phyloP scores from a whole-genome alignment of 2,329 filamentous ascomycete species.

The Neopestalotiopsis sp. region DNA sequence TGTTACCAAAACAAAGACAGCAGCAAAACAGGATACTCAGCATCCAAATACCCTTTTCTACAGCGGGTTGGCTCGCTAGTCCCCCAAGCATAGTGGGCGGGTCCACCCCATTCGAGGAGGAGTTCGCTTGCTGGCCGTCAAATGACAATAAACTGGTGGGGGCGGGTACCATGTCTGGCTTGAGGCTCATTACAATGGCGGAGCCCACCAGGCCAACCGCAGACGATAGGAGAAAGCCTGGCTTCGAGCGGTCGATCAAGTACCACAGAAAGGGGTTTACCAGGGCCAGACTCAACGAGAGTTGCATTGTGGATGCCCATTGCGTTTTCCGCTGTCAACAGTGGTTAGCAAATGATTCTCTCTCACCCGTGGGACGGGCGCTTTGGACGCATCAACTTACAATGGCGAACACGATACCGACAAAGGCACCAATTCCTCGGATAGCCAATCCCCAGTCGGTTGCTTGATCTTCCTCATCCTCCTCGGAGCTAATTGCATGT shows the following conservation, averaged over 20 bases:
- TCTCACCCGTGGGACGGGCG: background rate
- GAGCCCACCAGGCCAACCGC: slow-evolving; percentile 78
- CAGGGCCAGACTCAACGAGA: slow-evolving; percentile 85
- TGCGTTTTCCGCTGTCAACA: slow-evolving; percentile 76
- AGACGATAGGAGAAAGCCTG: slow-evolving; percentile 81
- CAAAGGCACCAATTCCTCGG: slow-evolving; percentile 64
- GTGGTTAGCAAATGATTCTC: slow-evolving; percentile 12
- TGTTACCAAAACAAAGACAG: slow-evolving; percentile 94
- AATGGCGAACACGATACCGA: slow-evolving; percentile 72
- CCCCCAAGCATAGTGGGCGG: slow-evolving; percentile 50
- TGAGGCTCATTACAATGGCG: slow-evolving; percentile 73
- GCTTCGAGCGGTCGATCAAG: slow-evolving; percentile 86
- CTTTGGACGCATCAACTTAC: slow-evolving; percentile 57
- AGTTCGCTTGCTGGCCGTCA: slow-evolving; percentile 35
- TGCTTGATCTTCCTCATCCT: slow-evolving; percentile 38
- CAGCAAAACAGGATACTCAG: slow-evolving; percentile 94
- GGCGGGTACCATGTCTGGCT: slow-evolving; percentile 78
- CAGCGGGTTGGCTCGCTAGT: slow-evolving; percentile 64
- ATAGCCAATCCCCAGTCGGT: slow-evolving; percentile 76
- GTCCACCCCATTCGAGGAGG: slow-evolving; percentile 30
- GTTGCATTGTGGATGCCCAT: slow-evolving; percentile 94
- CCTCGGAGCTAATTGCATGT: slow-evolving; percentile 30
- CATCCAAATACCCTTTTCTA: slow-evolving; percentile 85
- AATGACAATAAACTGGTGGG: slow-evolving; percentile 52
- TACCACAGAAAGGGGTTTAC: slow-evolving; percentile 97